Base-by-base conservation (phyloP, 2,329 filamentous ascomycete genomes). In the Alternaria gaisen region DNA sequence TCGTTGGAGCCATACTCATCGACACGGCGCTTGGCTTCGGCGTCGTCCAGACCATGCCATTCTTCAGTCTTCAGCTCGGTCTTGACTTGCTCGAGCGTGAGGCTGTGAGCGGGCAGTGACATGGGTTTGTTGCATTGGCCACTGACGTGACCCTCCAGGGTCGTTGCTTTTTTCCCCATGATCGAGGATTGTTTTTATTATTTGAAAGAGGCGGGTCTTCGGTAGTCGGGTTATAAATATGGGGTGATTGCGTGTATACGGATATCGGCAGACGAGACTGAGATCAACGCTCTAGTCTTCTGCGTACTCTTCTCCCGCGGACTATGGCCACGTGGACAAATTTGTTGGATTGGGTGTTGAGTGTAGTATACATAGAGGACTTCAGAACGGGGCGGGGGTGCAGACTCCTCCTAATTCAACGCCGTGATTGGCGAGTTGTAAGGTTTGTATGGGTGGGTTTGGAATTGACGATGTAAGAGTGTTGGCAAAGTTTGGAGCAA, bases 1-100 rank as follows among this genome's bases (percentile, higher is more conserved):
- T 92, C 89, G 80, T 93, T 93, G 18, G 79, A 82, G 51, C 90
- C 89, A 73, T 90, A 88, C 60, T 85, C 82, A 22, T 84, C 77
- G 57, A 88, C 84, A 24, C 90, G 81, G 57, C 86, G 78, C 53
- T 83, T 76, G 22, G 91, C 90, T 71, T 90, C 86, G 9, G 80
- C 76, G 18, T 85, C 83, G 12, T 84, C 86, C 36, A 93, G 81
- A 41, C 91, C 91, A 73, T 84, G 88, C 68, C 92, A 90, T 53
- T 88, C 75, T 72, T 90, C 83, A 43, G 89, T 89, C 26, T 83
- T 81, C 56, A 91, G 83, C 65, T 86, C 84, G 59, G 84, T 80
- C 42, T 86, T 77, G 32, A 87, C 82, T 50, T 83, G 79, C 28
- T 83, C 78, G 65, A 81, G 79, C 12, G 82, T 76, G 48, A 92